Evolutionary conservation across 495 filamentous ascomycete genomes (phyloP), one percentile per base, ranked within the genome.

Genomic region (Clohesyomyces aquaticus): DNA sequence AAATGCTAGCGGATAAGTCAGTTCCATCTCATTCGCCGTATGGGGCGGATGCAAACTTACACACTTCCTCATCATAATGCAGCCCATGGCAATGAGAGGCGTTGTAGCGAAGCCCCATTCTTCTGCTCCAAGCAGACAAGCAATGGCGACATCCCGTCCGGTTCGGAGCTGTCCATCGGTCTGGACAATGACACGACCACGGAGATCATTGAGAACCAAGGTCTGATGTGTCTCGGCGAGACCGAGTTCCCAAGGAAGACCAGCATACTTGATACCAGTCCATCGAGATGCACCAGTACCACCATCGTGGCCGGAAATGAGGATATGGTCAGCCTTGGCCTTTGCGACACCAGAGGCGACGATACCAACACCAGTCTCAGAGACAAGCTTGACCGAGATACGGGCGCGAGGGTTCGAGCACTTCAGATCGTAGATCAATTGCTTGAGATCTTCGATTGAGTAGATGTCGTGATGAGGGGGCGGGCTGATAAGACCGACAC

Each of bases 211-310:
- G 25, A 99, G 82, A 16, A 99, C 94, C n/a, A 99, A 80, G 3
- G 94, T 99, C 77, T 99, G 94, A 75, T 99, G 94, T 27, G 94
- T 99, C 77, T 99, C 94, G 0, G 94, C 94, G 57, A 99, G 87
- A 84, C 94, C 94, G 69, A 99, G 76, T 76, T 99, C 94, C 94
- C 94, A 99, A 10, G 94, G 95, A 42, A 98, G 85, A 80, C 94
- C 94, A 65, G 95, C 94, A 75, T 98, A 98, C 78, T 98, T 98
- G 85, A 99, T 99, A 79, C 94, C 94, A 73, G 94, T 99, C 94
- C 94, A 99, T 70, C 94, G 82, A 42, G 94, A 98, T 61, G 94
- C 94, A 81, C 94, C 94, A 69, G 94, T 99, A 70, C 94, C 94
- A 80, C 94, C 94, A 75, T 98, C 94, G 70, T 98, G 94, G 59